These are phyloP conservation scores for Lablab purpureus DNA, from an alignment of 306 rosid species.

Conservation along the genomic window DNA sequence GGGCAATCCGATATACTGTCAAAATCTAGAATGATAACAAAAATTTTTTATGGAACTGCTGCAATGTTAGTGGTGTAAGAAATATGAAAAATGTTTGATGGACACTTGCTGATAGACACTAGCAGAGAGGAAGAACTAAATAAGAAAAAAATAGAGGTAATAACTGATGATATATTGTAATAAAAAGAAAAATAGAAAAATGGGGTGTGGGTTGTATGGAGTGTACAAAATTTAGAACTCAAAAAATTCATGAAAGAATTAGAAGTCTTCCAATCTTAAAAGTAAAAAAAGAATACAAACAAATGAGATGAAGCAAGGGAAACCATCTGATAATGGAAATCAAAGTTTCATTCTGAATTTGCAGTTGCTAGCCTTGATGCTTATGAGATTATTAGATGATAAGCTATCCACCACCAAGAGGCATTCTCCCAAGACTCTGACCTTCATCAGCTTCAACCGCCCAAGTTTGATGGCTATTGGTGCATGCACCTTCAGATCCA, in stretches of 20 bases:
- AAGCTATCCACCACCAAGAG: conserved; percentile 81
- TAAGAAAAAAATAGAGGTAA: neutral
- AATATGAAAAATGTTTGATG: neutral
- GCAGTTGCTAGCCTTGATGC: conserved; percentile 87
- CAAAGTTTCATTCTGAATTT: conserved; percentile 66
- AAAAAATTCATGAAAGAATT: conserved; percentile 17
- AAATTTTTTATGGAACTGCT: conserved; percentile 8
- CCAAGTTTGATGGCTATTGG: conserved; percentile 78
- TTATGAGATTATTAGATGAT: conserved; percentile 68
- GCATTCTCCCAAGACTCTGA: conserved; percentile 70
- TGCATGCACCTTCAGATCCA: conserved; percentile 74
- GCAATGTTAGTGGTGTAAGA: conserved; percentile 2
- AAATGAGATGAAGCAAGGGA: conserved; percentile 29
- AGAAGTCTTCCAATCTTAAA: neutral
- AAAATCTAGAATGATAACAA: conserved; percentile 30
- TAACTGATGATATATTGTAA: neutral
- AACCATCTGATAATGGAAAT: conserved; percentile 13
- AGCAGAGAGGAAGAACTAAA: neutral
- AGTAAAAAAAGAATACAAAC: neutral
- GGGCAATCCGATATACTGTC: conserved; percentile 4
- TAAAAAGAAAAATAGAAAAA: no score
- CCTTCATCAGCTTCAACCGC: conserved; percentile 77
- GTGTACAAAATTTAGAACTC: neutral
- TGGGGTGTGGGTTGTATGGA: neutral
- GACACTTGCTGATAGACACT: neutral